phyloP scores from a whole-genome alignment of 768 basidiomycete genomes.

The Phaeolepiota aurea region DNA sequence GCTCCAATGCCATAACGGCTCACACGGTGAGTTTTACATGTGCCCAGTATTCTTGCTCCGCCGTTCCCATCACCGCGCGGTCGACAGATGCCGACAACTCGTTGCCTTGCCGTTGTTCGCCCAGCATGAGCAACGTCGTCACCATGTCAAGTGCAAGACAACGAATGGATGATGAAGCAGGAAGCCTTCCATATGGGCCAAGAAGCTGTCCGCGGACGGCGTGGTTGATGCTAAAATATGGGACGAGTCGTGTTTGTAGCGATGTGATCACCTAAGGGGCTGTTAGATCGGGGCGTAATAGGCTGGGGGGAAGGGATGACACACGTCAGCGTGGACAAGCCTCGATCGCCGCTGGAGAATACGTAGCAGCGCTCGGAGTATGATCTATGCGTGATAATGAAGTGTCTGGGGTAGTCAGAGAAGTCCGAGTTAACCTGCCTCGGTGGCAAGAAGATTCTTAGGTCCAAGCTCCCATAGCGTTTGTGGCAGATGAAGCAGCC shows the following conservation, averaged over 20 bases:
- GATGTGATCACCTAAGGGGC: slow-evolving; percentile 33
- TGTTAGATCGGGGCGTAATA: slow-evolving; percentile 3
- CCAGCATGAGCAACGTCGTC: slow-evolving; percentile 18
- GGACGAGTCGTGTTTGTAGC: slow-evolving; percentile 55
- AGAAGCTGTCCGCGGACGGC: slow-evolving; percentile 60
- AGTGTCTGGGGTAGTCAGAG: not conserved
- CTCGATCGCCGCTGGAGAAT: slow-evolving; percentile 46
- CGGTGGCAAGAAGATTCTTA: slow-evolving; percentile 44
- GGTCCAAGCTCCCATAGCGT: slow-evolving; percentile 78
- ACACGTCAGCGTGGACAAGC: slow-evolving; percentile 33
- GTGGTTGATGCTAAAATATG: slow-evolving; percentile 77
- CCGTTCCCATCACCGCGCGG: slow-evolving; percentile 26
- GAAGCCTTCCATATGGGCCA: slow-evolving; percentile 77
- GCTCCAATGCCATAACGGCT: not conserved
- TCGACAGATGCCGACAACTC: slow-evolving; percentile 21
- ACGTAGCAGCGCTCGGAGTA: slow-evolving; percentile 59
- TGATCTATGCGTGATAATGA: slow-evolving; percentile 23
- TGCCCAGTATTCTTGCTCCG: slow-evolving; percentile 31
- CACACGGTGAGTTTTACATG: slow-evolving; percentile 12
- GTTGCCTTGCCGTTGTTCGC: slow-evolving; percentile 6
- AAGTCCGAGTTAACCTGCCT: slow-evolving; percentile 36
- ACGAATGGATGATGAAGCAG: slow-evolving; percentile 31
- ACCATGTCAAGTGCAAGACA: slow-evolving; percentile 61
- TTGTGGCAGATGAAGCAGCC: slow-evolving; percentile 73
- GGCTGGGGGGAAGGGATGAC: not conserved